Evolutionary conservation across 2,329 filamentous ascomycete species (phyloP).

Genomic region (Diaporthe citri): DNA sequence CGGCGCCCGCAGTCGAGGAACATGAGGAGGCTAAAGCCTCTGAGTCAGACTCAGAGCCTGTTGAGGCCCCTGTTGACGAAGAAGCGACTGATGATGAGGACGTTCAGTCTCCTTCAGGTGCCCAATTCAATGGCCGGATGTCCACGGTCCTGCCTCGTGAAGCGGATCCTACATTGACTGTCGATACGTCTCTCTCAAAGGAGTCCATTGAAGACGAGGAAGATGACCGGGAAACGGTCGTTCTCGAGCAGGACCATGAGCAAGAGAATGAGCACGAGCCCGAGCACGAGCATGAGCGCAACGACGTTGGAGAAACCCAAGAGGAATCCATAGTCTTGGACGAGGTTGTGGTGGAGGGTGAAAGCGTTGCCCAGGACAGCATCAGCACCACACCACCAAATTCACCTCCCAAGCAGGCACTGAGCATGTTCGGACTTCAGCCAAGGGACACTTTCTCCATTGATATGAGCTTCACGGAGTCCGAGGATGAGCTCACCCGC

Average conservation of each 20-base stretch:
- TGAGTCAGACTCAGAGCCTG: not conserved
- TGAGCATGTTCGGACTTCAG: constrained; percentile 58
- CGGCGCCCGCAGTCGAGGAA: constrained; percentile 17
- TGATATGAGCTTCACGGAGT: constrained; percentile 62
- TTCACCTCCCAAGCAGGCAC: constrained; percentile 46
- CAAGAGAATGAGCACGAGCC: constrained; percentile 23
- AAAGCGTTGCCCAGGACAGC: constrained; percentile 35
- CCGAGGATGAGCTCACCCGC: constrained; percentile 63
- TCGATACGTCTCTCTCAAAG: constrained; percentile 24
- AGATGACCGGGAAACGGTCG: constrained; percentile 41
- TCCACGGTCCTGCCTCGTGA: constrained; percentile 47
- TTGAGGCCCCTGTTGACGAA: not conserved
- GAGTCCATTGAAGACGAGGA: constrained; percentile 30
- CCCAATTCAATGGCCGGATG: constrained; percentile 31
- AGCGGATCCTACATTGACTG: constrained; percentile 45
- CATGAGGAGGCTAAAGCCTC: constrained; percentile 13
- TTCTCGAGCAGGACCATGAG: constrained; percentile 40
- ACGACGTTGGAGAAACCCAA: constrained; percentile 3
- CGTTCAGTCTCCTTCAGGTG: not conserved
- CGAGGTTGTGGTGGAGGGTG: constrained; percentile 47
- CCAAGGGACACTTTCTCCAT: constrained; percentile 61
- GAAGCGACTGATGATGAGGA: constrained; percentile 32
- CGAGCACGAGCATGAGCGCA: constrained; percentile 28
- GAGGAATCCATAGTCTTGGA: constrained; percentile 46
- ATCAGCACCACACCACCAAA: constrained; percentile 47